Conservation (phyloP, 2,329 filamentous ascomycete genomes). For the Stemphylium vesicarium region DNA sequence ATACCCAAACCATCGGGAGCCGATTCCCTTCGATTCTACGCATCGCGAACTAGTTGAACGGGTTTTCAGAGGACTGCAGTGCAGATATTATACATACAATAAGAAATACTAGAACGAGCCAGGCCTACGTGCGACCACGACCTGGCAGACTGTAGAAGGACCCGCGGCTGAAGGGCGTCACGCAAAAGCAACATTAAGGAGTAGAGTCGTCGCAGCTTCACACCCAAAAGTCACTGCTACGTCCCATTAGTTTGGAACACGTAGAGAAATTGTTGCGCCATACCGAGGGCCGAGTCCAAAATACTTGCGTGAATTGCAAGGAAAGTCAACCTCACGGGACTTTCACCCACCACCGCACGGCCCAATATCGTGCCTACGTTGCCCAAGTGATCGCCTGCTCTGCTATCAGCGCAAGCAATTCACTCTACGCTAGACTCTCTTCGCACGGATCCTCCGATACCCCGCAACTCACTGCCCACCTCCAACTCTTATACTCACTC, state of each 20-base stretch:
- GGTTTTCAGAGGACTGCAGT: neutral
- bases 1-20: neutral
- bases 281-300: neutral
- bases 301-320: neutral
- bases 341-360: conserved; percentile 8
- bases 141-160: neutral
- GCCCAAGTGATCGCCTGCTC: conserved; percentile 5
- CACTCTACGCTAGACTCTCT: conserved; percentile 1
- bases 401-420: conserved; percentile 10
- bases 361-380: conserved; percentile 7
- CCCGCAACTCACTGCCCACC: neutral
- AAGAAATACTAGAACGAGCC: neutral
- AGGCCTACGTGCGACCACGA: too few species aligned
- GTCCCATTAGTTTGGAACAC: conserved; percentile 30
- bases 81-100: neutral
- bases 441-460: neutral
- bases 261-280: conserved; percentile 10
- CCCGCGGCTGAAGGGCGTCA: neutral
- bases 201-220: neutral
- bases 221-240: conserved; percentile 4
- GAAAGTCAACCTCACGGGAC: neutral
- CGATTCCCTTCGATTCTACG: neutral
- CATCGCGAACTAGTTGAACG: neutral
- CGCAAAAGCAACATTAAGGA: conserved; percentile 2
- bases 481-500: neutral